These are phyloP conservation scores for Penicillium sp. DNA, from an alignment of 2,329 filamentous ascomycete genomes.

Conservation along the genomic window DNA sequence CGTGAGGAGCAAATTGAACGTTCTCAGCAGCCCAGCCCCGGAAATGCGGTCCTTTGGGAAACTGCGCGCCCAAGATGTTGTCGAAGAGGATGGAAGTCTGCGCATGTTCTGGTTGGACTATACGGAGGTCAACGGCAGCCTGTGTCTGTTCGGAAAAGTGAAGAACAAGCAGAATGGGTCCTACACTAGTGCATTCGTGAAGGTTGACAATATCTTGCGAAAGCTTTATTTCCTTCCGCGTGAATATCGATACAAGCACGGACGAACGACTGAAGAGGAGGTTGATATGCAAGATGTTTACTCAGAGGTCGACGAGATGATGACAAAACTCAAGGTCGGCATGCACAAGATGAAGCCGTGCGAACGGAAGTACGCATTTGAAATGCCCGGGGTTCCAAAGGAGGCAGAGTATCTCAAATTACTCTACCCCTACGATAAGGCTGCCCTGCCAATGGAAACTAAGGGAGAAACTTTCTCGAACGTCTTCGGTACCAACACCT, in stretches of 20 bases:
- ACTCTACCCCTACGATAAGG: slow-evolving; percentile 90
- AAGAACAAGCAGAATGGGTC: slow-evolving; percentile 76
- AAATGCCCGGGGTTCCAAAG: slow-evolving; percentile 79
- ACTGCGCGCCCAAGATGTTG: slow-evolving; percentile 74
- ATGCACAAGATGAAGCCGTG: slow-evolving; percentile 94
- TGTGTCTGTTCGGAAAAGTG: slow-evolving; percentile 95
- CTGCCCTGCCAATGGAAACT: slow-evolving; percentile 65
- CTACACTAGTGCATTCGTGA: slow-evolving; percentile 91
- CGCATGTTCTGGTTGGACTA: slow-evolving; percentile 98
- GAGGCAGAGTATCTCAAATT: slow-evolving; percentile 91
- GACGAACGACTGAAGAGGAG: slow-evolving; percentile 70
- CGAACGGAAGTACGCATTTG: slow-evolving; percentile 91
- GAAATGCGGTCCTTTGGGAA: slow-evolving; percentile 70
- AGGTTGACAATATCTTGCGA: slow-evolving; percentile 88
- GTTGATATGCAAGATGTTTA: slow-evolving; percentile 88
- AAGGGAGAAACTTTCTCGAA: slow-evolving; percentile 88
- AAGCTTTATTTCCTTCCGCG: slow-evolving; percentile 93
- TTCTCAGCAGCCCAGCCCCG: slow-evolving; percentile 69
- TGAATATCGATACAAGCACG: slow-evolving; percentile 57
- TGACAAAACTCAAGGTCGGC: slow-evolving; percentile 79
- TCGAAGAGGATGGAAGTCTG: slow-evolving; percentile 89
- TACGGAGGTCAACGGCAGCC: slow-evolving; percentile 81
- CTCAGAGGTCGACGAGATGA: slow-evolving; percentile 79
- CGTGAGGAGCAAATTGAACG: slow-evolving; percentile 80
- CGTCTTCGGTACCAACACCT: slow-evolving; percentile 89